phyloP scores from a whole-genome alignment of 768 basidiomycete species.

The Naganishia vaughanmartiniae region DNA sequence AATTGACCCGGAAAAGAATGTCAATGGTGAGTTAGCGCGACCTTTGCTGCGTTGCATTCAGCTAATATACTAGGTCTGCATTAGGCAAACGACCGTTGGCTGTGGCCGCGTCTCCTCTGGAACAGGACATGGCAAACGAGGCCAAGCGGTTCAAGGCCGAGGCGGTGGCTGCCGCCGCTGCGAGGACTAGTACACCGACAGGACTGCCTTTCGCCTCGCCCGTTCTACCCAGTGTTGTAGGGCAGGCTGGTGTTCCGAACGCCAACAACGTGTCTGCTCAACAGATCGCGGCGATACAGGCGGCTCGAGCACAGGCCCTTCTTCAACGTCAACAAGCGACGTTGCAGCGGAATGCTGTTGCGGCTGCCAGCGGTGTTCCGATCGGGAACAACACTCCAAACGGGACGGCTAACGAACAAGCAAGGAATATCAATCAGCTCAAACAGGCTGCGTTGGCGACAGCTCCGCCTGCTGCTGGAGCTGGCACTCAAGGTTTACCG shows the following conservation, averaged over 20 bases:
- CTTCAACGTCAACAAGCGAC: constrained; percentile 14
- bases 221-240: neutral
- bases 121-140: constrained; percentile 32
- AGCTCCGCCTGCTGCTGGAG: constrained; percentile 16
- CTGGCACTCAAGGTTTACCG: neutral
- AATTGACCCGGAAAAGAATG: constrained; percentile 24
- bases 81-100: constrained; percentile 28
- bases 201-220: constrained; percentile 20
- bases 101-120: constrained; percentile 27
- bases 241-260: neutral
- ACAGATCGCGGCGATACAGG: constrained; percentile 24
- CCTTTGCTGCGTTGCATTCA: neutral
- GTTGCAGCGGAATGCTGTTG: neutral
- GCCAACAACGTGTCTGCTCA: constrained; percentile 17
- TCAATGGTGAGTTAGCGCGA: constrained; percentile 24
- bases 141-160: constrained; percentile 33
- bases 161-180: constrained; percentile 24
- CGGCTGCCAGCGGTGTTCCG: constrained; percentile 1
- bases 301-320: constrained; percentile 15
- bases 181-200: constrained; percentile 1
- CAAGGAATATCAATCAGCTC: constrained; percentile 19
- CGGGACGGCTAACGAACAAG: neutral
- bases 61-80: neutral
- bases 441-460: constrained; percentile 22
- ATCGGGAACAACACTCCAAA: neutral